phyloP scores from a whole-genome alignment of 2,329 filamentous ascomycete genomes.

The Trichophyton simii region DNA sequence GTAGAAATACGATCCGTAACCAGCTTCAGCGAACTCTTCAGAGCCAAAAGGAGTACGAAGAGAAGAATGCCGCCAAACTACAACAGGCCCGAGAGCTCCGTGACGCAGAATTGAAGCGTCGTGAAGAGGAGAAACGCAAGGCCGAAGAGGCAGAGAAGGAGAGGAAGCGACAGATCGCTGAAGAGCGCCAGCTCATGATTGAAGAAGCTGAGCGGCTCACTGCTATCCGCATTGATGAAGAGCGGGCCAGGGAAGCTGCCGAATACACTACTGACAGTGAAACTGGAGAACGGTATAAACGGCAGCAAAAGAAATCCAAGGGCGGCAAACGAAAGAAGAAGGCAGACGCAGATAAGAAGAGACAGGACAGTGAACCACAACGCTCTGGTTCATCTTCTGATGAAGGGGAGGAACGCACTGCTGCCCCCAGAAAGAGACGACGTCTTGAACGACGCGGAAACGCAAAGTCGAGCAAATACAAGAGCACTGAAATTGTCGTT shows the following conservation, averaged over 20 bases:
- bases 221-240: conserved; percentile 58
- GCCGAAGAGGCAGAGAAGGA: conserved; percentile 58
- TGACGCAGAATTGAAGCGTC: conserved; percentile 63
- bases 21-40: conserved; percentile 78
- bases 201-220: conserved; percentile 63
- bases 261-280: conserved; percentile 73
- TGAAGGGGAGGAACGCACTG: conserved; percentile 16
- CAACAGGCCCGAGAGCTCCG: conserved; percentile 66
- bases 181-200: conserved; percentile 69
- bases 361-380: conserved; percentile 15
- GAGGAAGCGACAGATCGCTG: conserved; percentile 66
- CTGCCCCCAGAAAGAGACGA: conserved; percentile 45
- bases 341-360: conserved; percentile 35
- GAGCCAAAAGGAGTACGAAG: conserved; percentile 80
- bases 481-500: conserved; percentile 72
- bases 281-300: conserved; percentile 67
- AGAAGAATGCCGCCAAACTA: conserved; percentile 80
- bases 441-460: conserved; percentile 44
- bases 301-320: conserved; percentile 50
- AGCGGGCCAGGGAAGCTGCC: conserved; percentile 54
- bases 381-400: conserved; percentile 15
- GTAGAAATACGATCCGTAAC: conserved; percentile 81
- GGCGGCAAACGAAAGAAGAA: conserved; percentile 52
- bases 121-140: conserved; percentile 62
- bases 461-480: conserved; percentile 52